Base-by-base conservation (phyloP, 495 filamentous ascomycete species). In the Xylaria curta region DNA sequence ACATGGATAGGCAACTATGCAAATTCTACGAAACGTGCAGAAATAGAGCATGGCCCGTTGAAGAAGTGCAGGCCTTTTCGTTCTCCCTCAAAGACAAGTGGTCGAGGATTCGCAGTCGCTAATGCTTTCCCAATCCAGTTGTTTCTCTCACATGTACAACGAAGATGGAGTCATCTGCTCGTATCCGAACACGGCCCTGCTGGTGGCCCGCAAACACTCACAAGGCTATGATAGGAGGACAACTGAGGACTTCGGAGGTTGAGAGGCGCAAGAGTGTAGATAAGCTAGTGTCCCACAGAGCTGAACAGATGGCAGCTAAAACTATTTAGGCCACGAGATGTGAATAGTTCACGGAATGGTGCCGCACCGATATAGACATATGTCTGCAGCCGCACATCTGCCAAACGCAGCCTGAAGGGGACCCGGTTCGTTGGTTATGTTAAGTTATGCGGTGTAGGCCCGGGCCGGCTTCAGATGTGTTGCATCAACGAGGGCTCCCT, bases 391-490 rank as follows among this genome's bases (percentile, higher is more conserved):
- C 60, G 60, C 33, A 60, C 58, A 38, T 44, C 60, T 63, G 26
- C 33, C 36, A n/a, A 38, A 9, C 19, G 6, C 38, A 44, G 21
- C 60, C 9, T n/a, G 60, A 63, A 56, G 47, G 65, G 49, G 10
- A 54, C 65, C 65, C 21, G 26, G 47, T 67, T 67, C 49, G 47
- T 67, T 49, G 49, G 49, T 42, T 67, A 67, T 67, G 49, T 56
- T 47, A 44, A 67, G 44, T 17, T 31, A 66, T 66, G 63, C 63
- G 33, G 33, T 54, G 33, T 47, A 67, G 49, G 36, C 33, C 65
- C 65, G 65, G 49, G 49, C 65, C 49, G 65, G 65, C 65, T 67
- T 67, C 26, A 67, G 47, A 44, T 67, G 1, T 56, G 49, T 67
- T 66, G 28, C 49, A 36, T 33, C 31, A 36, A 26, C 54, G n/a